Evolutionary conservation across 2,329 filamentous ascomycete genomes (phyloP), one percentile per base, ranked within the genome.

Genomic region (Aspergillus costaricaensis): DNA sequence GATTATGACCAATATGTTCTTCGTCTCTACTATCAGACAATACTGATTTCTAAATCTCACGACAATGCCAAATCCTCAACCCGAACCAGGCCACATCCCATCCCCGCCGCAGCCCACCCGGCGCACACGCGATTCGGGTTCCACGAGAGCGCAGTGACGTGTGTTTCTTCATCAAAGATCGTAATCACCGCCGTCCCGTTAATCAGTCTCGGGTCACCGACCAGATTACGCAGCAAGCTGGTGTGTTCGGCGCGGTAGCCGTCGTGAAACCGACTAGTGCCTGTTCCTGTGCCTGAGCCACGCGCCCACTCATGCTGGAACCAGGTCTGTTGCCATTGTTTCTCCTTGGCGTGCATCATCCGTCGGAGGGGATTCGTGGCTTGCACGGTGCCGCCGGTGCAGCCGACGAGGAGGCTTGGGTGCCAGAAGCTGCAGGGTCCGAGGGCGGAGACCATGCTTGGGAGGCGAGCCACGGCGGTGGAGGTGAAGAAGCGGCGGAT

Each of bases 101-200:
- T 82, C 0, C 85, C 87, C 3, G 83, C 84, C 9, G 87, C 87
- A 2, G 86, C 86, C 88, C 88, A 90, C 65, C 83, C 88, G 12
- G 87, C 86, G 67, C 82, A 88, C n/a, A 81, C 77, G 38, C 80
- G 72, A 67, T 91, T 90, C 1, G 88, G 86, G 68, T 91, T 91
- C 88, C 88, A 91, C 43, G 83, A 82, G 23, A 89, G 77, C 1
- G 82, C 79, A 5, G 86, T 86, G 64, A 91, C 78, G 50, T 87
- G 82, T 9, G 86, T 88, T 63, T 83, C 77, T 51, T 88, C 83
- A 58, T 91, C 88, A 67, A 87, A 83, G 10, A 89, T 79, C 3
- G 77, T 76, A 25, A 78, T 74, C 47, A 75, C 68, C 60, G 71
- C 68, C n/a, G 68, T 63, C 1, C 73, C 71, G 49, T 73, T 72